Base-by-base conservation (phyloP, 345 rosid genomes). In the Mercurialis annua region DNA sequence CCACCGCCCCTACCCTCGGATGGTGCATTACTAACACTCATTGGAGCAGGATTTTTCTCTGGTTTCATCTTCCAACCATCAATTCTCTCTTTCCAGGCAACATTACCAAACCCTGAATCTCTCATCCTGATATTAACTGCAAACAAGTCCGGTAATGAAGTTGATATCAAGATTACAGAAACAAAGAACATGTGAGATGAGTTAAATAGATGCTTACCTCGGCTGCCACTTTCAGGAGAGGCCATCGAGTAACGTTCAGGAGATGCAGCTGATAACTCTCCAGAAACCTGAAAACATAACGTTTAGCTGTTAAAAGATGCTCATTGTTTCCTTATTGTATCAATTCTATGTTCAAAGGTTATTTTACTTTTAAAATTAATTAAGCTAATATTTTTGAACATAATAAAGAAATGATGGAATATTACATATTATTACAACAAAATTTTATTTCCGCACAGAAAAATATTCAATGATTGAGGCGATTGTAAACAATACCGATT, bases 11-110 rank as follows among this genome's bases (percentile, higher is more conserved):
- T 64, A 61, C 69, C 71, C 59, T 77, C 80, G 8, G 80, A 77
- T n/a, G 80, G 77, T 4, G 80, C 74, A 67, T 77, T 44, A 65
- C 77, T 69, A 43, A 65, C 71, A 65, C 73, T 77, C 76, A 72
- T 72, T 10, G 80, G 77, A 68, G 74, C 74, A 63, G 64, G 50
- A 46, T 46, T 68, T 64, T 77, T 77, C 49, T 77, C 80, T 18
- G 70, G 71, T 69, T 77, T 77, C 73, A 77, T 72, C 71, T 73
- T 77, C 80, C 80, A 77, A 31, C 76, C 81, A 55, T 78, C 78
- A 57, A 78, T 71, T 54, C 81, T 74, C 73, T 78, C 81, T 66
- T 66, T 78, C 81, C 81, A 78, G 46, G 81, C 81, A 27, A 78
- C 76, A 57, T 78, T 78, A 21, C 81, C 81, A 27, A 66, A 71